Percentiles rank a stretch among this genome's conserved stretches.
These are phyloP conservation scores for Laguncularia racemosa DNA, from an alignment of 345 rosid species.

Conservation along the genomic window DNA sequence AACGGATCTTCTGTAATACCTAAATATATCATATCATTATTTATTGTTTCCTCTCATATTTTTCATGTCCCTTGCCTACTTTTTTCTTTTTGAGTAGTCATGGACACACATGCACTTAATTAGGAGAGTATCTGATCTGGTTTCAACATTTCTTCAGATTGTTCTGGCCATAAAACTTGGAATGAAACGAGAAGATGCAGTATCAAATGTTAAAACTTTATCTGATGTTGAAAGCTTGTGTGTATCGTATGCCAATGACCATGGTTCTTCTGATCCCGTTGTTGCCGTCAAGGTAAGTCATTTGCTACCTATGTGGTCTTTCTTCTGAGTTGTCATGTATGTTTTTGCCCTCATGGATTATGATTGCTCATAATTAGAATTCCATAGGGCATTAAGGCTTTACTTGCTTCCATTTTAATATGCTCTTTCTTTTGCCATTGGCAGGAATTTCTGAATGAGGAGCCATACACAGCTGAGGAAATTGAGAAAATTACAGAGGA, in stretches of 20 bases:
- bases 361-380: background rate
- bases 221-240: constrained; percentile 91
- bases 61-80: too few species aligned
- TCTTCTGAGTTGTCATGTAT: background rate
- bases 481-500: constrained; percentile 54
- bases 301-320: background rate
- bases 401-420: background rate
- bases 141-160: constrained; percentile 35
- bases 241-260: constrained; percentile 48
- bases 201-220: constrained; percentile 70
- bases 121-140: background rate
- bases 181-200: constrained; percentile 70
- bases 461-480: constrained; percentile 71
- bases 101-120: background rate
- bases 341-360: background rate
- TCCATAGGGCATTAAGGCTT: background rate
- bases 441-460: constrained; percentile 72
- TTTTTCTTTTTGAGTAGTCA: too few species aligned
- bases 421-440: background rate
- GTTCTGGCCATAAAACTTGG: constrained; percentile 81
- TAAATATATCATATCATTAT: too few species aligned
- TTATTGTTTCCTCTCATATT: too few species aligned
- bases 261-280: constrained; percentile 69
- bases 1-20: too few species aligned
- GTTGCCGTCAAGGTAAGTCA: constrained; percentile 74